Base-by-base conservation (phyloP, 176 grass and related monocot species). In the Cymbopogon citratus region DNA sequence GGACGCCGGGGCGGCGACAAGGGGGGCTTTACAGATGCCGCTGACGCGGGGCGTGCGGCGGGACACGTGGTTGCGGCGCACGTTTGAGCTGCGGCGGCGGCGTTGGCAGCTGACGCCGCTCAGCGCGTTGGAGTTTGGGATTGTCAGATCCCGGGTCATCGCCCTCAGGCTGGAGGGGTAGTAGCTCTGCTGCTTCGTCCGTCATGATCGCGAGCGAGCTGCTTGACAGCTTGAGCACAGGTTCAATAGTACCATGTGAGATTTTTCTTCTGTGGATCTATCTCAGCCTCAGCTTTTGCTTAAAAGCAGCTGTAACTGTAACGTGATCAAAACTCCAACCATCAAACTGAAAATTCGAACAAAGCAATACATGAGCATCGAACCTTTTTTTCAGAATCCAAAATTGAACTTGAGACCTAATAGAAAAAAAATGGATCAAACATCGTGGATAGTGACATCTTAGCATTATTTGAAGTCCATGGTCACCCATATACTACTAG, bases 21-120 rank as follows among this genome's bases (percentile, higher is more conserved):
- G 34, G 5, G 38, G 10, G 38, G 7, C 66, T 90, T 84, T 80
- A 90, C 89, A 90, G 84, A 90, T 83, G 85, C 80, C 75, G 70
- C 70, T 41, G 39, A 0, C 68, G 38, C 38, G 39, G 68, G 38
- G 23, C 68, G 52, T 31, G 64, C 44, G 44, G 35, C 73, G 36
- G 45, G 79, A 76, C 79, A 86, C 88, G 83, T 86, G 83, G 73
- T 2, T 34, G 56, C 72, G 83, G 65, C 78, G 82, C 56, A 57
- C 87, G 78, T 81, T 78, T 85, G 87, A 89, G 78, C 43, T 81
- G 64, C 78, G 40, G 80, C 80, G 72, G 83, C 87, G 72, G 73
- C 60, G 78, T 65, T 67, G 78, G 83, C 62, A 66, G 82, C 77
- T 59, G 74, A 71, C 65, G 44, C 70, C 76, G 73, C 46, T 49